Percentiles rank a stretch among this genome's conserved stretches.
Evolutionary conservation across 1,139 yeast species (phyloP).

Genomic region (Debaryomyces nepalensis): DNA sequence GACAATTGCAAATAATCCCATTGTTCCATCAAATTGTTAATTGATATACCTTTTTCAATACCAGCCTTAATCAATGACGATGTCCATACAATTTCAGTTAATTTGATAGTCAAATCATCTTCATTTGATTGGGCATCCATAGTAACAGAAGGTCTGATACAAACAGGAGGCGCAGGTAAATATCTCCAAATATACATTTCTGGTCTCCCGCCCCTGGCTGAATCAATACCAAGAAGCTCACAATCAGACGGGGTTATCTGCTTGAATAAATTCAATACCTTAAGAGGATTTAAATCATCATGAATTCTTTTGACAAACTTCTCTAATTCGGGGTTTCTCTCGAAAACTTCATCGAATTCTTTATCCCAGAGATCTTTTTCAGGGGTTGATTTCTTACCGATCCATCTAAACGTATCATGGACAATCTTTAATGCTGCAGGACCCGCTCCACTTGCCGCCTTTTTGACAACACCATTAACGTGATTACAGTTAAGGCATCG

Average conservation of each 20-base stretch:
- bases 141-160: slow-evolving; percentile 95
- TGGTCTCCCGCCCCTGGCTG: slow-evolving; percentile 88
- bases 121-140: slow-evolving; percentile 96
- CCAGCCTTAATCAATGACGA: slow-evolving; percentile 92
- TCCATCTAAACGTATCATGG: slow-evolving; percentile 95
- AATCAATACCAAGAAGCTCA: slow-evolving; percentile 88
- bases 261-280: slow-evolving; percentile 84
- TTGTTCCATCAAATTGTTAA: slow-evolving; percentile 94
- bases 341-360: slow-evolving; percentile 75
- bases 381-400: slow-evolving; percentile 85
- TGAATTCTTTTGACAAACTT: slow-evolving; percentile 83
- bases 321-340: slow-evolving; percentile 83
- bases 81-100: slow-evolving; percentile 97
- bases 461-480: slow-evolving; percentile 94
- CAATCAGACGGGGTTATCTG: slow-evolving; percentile 87
- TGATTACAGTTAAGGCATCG: slow-evolving; percentile 87
- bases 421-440: slow-evolving; percentile 93
- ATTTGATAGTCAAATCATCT: slow-evolving; percentile 94
- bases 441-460: slow-evolving; percentile 90
- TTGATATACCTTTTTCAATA: slow-evolving; percentile 89
- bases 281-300: slow-evolving; percentile 93
- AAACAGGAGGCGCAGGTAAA: slow-evolving; percentile 98
- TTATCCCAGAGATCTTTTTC: slow-evolving; percentile 88
- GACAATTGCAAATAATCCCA: slow-evolving; percentile 97
- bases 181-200: slow-evolving; percentile 97